phyloP scores from a whole-genome alignment of 495 filamentous ascomycete genomes.

The Cetradonia linearis region DNA sequence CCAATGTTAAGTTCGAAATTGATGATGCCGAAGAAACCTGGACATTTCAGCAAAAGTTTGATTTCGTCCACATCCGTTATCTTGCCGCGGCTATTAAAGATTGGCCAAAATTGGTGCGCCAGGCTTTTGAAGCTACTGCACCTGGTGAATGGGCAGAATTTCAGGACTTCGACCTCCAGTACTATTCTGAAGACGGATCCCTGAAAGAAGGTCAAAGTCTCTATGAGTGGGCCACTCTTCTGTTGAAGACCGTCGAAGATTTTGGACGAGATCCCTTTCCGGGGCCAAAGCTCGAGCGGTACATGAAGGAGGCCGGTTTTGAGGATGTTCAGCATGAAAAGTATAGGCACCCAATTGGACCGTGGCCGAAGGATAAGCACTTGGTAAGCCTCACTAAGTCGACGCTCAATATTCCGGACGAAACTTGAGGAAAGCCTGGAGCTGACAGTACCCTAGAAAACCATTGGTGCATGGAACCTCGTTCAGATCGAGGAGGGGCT shows the following conservation, averaged over 20 bases:
- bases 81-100: conserved; percentile 39
- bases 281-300: conserved; percentile 21
- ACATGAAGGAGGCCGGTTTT: conserved; percentile 26
- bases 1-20: conserved; percentile 52
- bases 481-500: conserved; percentile 38
- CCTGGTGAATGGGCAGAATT: conserved; percentile 29
- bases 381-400: conserved; percentile 14
- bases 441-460: conserved; percentile 16
- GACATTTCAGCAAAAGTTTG: conserved; percentile 38
- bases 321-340: conserved; percentile 21
- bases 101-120: conserved; percentile 36
- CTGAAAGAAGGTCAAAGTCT: conserved; percentile 14
- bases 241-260: conserved; percentile 7
- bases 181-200: conserved; percentile 26
- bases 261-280: conserved; percentile 20
- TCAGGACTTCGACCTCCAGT: conserved; percentile 27
- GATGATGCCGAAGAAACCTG: conserved; percentile 46
- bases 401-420: not conserved
- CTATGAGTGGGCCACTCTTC: conserved; percentile 12
- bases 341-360: conserved; percentile 25
- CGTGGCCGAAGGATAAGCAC: conserved; percentile 29
- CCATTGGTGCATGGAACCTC: conserved; percentile 27
- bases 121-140: conserved; percentile 25
- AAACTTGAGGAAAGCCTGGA: not conserved
- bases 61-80: conserved; percentile 42